A percentile compares a stretch with the other conserved stretches of the same genome.
phyloP scores from a whole-genome alignment of 768 basidiomycete genomes.

The Zangia roseola region DNA sequence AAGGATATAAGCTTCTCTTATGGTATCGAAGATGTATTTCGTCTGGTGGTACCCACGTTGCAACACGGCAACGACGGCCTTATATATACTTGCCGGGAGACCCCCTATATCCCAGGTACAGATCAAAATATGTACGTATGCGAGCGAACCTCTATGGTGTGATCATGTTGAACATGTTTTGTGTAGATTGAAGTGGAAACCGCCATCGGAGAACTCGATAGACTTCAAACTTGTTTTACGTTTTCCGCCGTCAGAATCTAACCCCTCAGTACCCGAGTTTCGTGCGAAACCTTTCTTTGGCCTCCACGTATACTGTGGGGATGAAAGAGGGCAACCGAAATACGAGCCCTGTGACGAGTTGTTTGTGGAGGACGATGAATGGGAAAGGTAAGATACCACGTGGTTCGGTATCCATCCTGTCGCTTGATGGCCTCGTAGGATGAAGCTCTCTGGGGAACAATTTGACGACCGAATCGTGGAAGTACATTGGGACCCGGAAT shows the following conservation, averaged over 20 bases:
- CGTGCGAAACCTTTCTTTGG: slow-evolving; percentile 83
- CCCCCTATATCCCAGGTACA: slow-evolving; percentile 79
- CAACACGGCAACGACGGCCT: slow-evolving; percentile 95
- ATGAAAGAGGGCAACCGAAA: slow-evolving; percentile 46
- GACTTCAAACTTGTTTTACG: slow-evolving; percentile 96
- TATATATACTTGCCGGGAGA: slow-evolving; percentile 90
- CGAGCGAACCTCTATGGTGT: slow-evolving; percentile 35
- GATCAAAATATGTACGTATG: slow-evolving; percentile 90
- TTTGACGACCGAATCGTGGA: slow-evolving; percentile 93
- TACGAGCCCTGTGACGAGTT: slow-evolving; percentile 88
- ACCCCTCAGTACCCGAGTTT: slow-evolving; percentile 70
- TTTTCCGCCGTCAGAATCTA: slow-evolving; percentile 66
- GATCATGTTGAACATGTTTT: slow-evolving; percentile 5
- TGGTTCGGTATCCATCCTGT: background rate
- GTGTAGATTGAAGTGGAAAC: slow-evolving; percentile 94
- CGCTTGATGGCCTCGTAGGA: slow-evolving; percentile 42
- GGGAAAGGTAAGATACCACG: slow-evolving; percentile 72
- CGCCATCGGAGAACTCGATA: slow-evolving; percentile 94
- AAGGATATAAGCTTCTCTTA: slow-evolving; percentile 90
- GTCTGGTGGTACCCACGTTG: slow-evolving; percentile 75
- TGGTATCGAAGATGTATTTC: slow-evolving; percentile 81
- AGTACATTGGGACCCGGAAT: slow-evolving; percentile 80
- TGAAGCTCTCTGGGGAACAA: slow-evolving; percentile 84
- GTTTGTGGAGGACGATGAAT: slow-evolving; percentile 84
- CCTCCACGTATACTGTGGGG: slow-evolving; percentile 81